Evolutionary conservation across 1,284 basidiomycete genomes (phyloP), one percentile per base, ranked within the genome.

Genomic region (Leccinum subspadiceum): DNA sequence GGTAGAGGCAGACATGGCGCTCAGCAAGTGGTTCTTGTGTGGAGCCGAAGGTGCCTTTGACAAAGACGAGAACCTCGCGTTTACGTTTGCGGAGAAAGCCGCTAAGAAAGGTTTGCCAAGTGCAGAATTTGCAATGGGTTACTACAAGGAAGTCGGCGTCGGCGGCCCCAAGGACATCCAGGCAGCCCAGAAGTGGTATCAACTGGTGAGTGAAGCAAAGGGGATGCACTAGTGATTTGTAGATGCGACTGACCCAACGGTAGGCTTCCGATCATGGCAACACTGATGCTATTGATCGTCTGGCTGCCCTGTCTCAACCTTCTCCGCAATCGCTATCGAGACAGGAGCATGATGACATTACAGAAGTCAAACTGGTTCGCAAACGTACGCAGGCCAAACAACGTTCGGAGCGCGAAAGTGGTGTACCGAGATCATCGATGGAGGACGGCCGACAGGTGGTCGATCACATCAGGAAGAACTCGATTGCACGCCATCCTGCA

Each of bases 11-110:
- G 94, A 98, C 73, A 96, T 98, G 94, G 94, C 93, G 6, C 80
- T 97, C 53, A 88, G 85, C 75, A 97, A 96, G 75, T 97, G 94
- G 95, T 97, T 96, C 80, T 76, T 97, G 54, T 96, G 94, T 72
- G 93, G 93, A 0, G 86, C 86, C 0, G 88, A 92, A 39, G 84
- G 84, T 22, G 79, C 76, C 55, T 96, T 98, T 67, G 92, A 93
- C 29, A 95, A 95, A 76, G 94, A 97, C 74, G 95, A 98, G 73
- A 77, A 74, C 1, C 80, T 98, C 1, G 95, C 96, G 0, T 87
- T 86, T 67, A 92, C 89, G 0, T 98, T 97, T 78, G 95, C 95
- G 0, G 90, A 94, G 65, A 96, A 96, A 75, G 93, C 95, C 0
- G 94, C 94, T 0, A 77, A 81, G 57, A 90, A 89, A 64, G 88